These are phyloP conservation scores for Arthrinium puccinioides DNA, from an alignment of 2,329 filamentous ascomycete species.

Conservation along the genomic window DNA sequence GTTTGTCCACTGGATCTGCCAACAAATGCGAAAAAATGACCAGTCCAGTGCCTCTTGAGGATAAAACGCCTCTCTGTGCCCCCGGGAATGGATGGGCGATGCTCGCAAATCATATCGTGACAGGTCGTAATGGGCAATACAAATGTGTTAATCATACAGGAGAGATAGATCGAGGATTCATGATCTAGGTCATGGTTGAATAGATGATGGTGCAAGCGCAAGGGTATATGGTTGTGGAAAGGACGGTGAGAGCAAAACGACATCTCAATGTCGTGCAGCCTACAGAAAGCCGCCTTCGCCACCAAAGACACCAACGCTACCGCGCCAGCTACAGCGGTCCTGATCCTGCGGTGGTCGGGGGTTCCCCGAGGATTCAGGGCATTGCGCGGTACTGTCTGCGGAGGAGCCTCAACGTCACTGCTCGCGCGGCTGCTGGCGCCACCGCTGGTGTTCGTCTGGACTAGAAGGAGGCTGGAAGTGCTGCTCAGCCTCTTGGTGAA, in stretches of 20 bases:
- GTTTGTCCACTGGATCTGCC: too few relatives aligned
- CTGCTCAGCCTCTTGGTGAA: constrained; percentile 54
- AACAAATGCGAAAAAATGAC: too few relatives aligned
- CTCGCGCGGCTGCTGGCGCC: constrained; percentile 39
- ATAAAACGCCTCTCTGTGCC: too few relatives aligned
- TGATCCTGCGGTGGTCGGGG: constrained; percentile 28
- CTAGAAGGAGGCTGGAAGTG: constrained; percentile 51
- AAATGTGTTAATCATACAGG: constrained; percentile 7
- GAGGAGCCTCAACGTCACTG: constrained; percentile 33
- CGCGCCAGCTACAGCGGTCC: constrained; percentile 48
- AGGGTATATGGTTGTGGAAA: too few relatives aligned
- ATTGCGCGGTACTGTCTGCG: constrained; percentile 25
- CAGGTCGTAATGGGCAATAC: constrained; percentile 6
- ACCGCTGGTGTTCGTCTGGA: constrained; percentile 47
- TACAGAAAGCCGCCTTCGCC: constrained; percentile 48
- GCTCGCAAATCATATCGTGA: too few relatives aligned
- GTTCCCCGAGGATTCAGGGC: constrained; percentile 21
- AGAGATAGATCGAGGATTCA: too few relatives aligned
- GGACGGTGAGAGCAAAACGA: background rate
- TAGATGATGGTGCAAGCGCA: too few relatives aligned
- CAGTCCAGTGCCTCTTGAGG: too few relatives aligned
- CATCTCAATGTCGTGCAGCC: constrained; percentile 10
- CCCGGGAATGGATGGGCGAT: too few relatives aligned
- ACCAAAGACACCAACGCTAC: constrained; percentile 46
- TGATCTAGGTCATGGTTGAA: too few relatives aligned